Evolutionary conservation across 2,329 filamentous ascomycete genomes (phyloP), one percentile per base, ranked within the genome.

Genomic region (Torrubiella hemipterigena): DNA sequence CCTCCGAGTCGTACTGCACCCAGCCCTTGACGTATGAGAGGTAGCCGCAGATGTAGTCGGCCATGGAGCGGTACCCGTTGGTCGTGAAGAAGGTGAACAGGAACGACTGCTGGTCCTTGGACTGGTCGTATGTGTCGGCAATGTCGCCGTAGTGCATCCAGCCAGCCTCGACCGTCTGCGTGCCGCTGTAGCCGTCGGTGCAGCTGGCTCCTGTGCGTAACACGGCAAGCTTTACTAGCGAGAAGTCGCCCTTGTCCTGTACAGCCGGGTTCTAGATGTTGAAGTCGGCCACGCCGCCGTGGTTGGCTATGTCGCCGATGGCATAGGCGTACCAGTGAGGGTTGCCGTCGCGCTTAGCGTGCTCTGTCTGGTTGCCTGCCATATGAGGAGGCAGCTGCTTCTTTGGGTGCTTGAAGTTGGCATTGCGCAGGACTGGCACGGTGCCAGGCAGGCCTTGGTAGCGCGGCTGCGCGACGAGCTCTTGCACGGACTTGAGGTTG

Each of bases 131-230:
- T n/a, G 14, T n/a, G 3, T 18, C 14, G 10, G 29, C 31, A 26
- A 39, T 34, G 27, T 30, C 19, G 1, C 36, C 36, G 27, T 26
- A 36, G 34, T 36, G 35, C 36, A 39, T 42, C 36, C 34, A 39
- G n/a, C 40, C 40, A 29, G 36, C 32, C 35, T 42, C 40, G 22
- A 41, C 31, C 19, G 40, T 42, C 37, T 42, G 40, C 17, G 11
- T 26, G 10, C 23, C 23, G 12, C n/a, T 14, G 6, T 15, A 12
- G 7, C 17, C 21, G 12, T 14, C 27, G 15, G 26, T 20, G n/a
- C n/a, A n/a, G 11, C 26, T 11, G 10, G 14, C 17, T n/a, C 22
- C 22, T 19, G 32, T 29, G n/a, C 32, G 31, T 17, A 34, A 20
- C 4, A 42, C 36, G 23, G 38, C 40, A 16, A 34, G 36, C 33